phyloP scores from a whole-genome alignment of 1,284 basidiomycete genomes.

The Fomitopsis betulina region DNA sequence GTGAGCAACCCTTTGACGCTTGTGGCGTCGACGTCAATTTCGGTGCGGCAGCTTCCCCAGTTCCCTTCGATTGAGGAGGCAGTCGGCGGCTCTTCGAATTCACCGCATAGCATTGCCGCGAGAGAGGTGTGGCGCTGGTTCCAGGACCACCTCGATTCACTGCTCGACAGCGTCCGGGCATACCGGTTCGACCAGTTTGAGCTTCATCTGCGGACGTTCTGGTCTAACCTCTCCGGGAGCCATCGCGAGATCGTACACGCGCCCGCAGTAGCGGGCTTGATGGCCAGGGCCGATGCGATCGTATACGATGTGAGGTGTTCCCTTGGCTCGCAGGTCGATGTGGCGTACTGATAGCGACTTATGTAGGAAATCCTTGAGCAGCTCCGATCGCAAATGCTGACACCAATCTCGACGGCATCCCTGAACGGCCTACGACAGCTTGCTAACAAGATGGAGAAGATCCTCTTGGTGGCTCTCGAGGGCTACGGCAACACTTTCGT shows the following conservation, averaged over 20 bases:
- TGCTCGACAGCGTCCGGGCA: conserved; percentile 70
- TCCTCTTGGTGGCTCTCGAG: conserved; percentile 74
- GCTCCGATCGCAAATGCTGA: conserved; percentile 77
- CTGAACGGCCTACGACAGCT: conserved; percentile 71
- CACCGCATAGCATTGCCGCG: conserved; percentile 69
- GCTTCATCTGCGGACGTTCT: conserved; percentile 78
- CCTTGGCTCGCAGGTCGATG: conserved; percentile 2
- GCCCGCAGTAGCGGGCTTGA: conserved; percentile 79
- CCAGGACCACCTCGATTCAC: conserved; percentile 75
- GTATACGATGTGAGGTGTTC: conserved; percentile 71
- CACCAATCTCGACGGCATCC: conserved; percentile 64
- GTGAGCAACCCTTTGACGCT: conserved; percentile 42
- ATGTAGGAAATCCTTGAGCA: conserved; percentile 80
- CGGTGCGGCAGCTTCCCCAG: conserved; percentile 70
- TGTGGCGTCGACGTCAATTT: conserved; percentile 43
- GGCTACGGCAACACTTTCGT: conserved; percentile 86
- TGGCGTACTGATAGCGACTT: neutral
- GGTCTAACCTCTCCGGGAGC: conserved; percentile 66
- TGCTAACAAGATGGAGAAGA: conserved; percentile 90
- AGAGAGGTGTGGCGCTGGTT: conserved; percentile 86
- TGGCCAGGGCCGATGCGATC: conserved; percentile 85
- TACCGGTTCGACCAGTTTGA: conserved; percentile 87
- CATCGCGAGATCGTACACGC: conserved; percentile 84
- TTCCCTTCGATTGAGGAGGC: conserved; percentile 86
- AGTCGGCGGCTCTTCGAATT: conserved; percentile 65